Conservation (phyloP, 768 basidiomycete species). For the Candolleomyces eurysporus region DNA sequence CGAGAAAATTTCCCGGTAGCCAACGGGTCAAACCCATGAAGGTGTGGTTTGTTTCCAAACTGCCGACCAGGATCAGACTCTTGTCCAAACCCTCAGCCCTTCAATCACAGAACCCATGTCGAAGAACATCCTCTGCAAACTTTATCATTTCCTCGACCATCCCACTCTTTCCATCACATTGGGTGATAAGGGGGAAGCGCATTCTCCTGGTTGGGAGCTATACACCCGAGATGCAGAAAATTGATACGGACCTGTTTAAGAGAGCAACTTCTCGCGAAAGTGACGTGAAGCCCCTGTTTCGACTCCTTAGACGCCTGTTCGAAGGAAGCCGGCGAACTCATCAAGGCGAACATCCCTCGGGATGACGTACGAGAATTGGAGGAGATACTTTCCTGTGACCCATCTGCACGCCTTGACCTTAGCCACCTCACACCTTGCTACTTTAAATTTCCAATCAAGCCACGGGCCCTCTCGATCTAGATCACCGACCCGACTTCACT, state of each 20-base stretch:
- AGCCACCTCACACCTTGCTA: neutral
- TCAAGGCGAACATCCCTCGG: constrained; percentile 42
- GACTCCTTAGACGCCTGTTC: constrained; percentile 72
- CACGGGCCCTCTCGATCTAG: neutral
- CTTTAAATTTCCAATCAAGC: neutral
- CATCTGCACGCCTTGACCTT: neutral
- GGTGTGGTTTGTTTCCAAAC: too few species aligned
- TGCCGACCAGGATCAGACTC: too few species aligned
- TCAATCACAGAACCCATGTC: constrained; percentile 7
- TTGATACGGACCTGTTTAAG: constrained; percentile 54
- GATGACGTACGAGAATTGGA: constrained; percentile 66
- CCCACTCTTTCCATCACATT: constrained; percentile 69
- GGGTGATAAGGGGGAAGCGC: constrained; percentile 62
- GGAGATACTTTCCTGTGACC: constrained; percentile 41
- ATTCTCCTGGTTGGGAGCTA: constrained; percentile 82
- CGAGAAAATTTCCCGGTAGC: too few species aligned
- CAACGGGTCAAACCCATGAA: too few species aligned
- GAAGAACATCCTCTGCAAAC: constrained; percentile 33
- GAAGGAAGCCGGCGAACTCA: constrained; percentile 83
- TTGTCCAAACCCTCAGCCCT: too few species aligned
- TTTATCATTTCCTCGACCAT: constrained; percentile 67
- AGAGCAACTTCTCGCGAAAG: constrained; percentile 37
- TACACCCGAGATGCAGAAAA: constrained; percentile 77
- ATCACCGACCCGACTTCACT: constrained; percentile 12
- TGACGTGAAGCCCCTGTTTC: constrained; percentile 30